These are phyloP conservation scores for Sporopachydermia cereana DNA, from an alignment of 1,139 yeast genomes.

Conservation along the genomic window DNA sequence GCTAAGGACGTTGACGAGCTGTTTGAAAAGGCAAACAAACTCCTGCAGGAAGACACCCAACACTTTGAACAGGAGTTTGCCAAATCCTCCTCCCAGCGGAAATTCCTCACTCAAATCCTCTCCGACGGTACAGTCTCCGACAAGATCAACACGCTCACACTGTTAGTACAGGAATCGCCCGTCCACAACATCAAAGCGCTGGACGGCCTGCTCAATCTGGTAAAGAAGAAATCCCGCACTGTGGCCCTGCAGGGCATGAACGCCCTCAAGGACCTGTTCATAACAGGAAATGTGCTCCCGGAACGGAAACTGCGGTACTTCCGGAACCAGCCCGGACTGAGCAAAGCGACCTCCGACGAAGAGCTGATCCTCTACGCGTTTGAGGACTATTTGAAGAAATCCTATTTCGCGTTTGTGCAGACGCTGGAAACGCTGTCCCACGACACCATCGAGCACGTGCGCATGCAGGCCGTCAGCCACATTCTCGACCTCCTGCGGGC, in stretches of 20 bases:
- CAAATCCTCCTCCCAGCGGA: slow-evolving; percentile 71
- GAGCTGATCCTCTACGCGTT: slow-evolving; percentile 69
- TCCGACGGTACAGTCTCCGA: slow-evolving; percentile 91
- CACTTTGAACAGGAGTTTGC: slow-evolving; percentile 59
- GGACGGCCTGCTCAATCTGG: slow-evolving; percentile 63
- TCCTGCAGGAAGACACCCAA: slow-evolving; percentile 62
- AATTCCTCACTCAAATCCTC: slow-evolving; percentile 80
- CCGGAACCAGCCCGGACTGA: slow-evolving; percentile 59
- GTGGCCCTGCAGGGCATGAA: slow-evolving; percentile 86
- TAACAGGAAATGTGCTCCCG: slow-evolving; percentile 63
- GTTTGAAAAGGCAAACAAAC: slow-evolving; percentile 51
- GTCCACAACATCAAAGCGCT: slow-evolving; percentile 77
- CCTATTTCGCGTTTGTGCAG: slow-evolving; percentile 58
- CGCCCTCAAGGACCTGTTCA: slow-evolving; percentile 79
- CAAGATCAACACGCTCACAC: slow-evolving; percentile 89
- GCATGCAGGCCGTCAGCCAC: slow-evolving; percentile 65
- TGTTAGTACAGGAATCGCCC: slow-evolving; percentile 91
- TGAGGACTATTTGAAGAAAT: slow-evolving; percentile 77
- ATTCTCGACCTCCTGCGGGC: slow-evolving; percentile 69
- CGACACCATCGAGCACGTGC: slow-evolving; percentile 87
- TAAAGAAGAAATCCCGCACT: slow-evolving; percentile 87
- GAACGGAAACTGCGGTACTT: slow-evolving; percentile 74
- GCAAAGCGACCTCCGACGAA: slow-evolving; percentile 26
- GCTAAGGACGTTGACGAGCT: slow-evolving; percentile 42
- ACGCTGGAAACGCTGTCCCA: slow-evolving; percentile 69